These are phyloP conservation scores for Myxozyma nipponensis DNA, from an alignment of 805 yeast species.

Conservation along the genomic window DNA sequence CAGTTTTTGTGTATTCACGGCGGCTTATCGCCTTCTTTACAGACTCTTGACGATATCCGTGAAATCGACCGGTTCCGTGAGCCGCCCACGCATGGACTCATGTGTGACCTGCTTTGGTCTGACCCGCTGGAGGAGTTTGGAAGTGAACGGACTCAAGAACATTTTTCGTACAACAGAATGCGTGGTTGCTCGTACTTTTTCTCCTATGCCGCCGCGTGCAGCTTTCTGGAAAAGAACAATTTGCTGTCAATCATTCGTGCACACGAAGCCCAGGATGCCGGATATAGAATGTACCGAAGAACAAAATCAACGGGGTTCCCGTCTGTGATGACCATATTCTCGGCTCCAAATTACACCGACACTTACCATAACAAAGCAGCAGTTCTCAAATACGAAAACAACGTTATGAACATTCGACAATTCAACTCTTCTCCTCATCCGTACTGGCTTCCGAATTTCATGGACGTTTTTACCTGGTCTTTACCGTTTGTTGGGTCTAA, in stretches of 20 bases:
- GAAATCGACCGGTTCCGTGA: constrained; percentile 76
- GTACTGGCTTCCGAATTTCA: constrained; percentile 91
- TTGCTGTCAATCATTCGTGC: constrained; percentile 85
- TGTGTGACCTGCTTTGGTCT: constrained; percentile 95
- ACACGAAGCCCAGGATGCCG: constrained; percentile 97
- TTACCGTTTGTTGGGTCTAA: constrained; percentile 93
- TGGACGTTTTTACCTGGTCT: constrained; percentile 98
- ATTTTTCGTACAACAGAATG: constrained; percentile 62
- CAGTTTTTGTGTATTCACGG: constrained; percentile 97
- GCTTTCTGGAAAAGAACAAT: constrained; percentile 72
- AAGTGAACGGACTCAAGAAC: constrained; percentile 43
- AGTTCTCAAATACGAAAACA: constrained; percentile 81
- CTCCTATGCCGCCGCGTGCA: constrained; percentile 76
- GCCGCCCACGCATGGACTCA: constrained; percentile 88
- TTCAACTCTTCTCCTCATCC: constrained; percentile 93
- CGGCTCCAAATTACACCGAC: constrained; percentile 94
- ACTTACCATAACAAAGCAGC: constrained; percentile 94
- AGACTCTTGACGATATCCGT: constrained; percentile 62
- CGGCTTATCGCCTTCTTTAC: constrained; percentile 84
- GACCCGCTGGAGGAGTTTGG: constrained; percentile 93
- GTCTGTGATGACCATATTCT: constrained; percentile 80
- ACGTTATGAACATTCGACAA: constrained; percentile 92
- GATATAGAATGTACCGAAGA: constrained; percentile 88
- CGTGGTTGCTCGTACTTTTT: constrained; percentile 93
- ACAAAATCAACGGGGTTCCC: constrained; percentile 86